phyloP scores from a whole-genome alignment of 768 basidiomycete species.

The Mycena pura region DNA sequence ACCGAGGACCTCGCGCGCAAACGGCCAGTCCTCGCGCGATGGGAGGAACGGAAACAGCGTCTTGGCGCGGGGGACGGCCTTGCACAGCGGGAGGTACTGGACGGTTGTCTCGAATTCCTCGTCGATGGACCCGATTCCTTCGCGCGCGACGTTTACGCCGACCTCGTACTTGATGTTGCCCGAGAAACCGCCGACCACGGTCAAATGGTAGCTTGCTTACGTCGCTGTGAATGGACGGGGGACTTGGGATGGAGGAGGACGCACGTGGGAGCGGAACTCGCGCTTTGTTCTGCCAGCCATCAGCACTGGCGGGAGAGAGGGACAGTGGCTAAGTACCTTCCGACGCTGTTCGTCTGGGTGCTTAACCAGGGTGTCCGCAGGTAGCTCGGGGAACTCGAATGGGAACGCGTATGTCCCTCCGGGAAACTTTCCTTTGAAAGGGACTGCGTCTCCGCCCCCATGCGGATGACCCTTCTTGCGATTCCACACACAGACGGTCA shows the following conservation, averaged over 20 bases:
- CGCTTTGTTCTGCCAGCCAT: slow-evolving; percentile 10
- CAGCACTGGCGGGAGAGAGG: neutral
- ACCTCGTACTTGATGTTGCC: slow-evolving; percentile 15
- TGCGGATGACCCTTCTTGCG: slow-evolving; percentile 19
- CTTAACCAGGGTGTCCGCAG: slow-evolving; percentile 11
- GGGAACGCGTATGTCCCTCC: slow-evolving; percentile 20
- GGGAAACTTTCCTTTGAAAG: slow-evolving; percentile 20
- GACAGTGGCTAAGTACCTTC: neutral
- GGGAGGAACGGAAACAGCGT: slow-evolving; percentile 22
- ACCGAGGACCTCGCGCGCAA: slow-evolving; percentile 13
- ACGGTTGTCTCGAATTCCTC: slow-evolving; percentile 16
- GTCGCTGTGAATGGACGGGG: neutral
- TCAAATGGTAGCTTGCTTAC: slow-evolving; percentile 14
- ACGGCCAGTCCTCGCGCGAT: slow-evolving; percentile 24
- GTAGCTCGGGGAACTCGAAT: slow-evolving; percentile 19
- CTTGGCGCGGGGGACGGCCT: slow-evolving; percentile 3
- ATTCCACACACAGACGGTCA: slow-evolving; percentile 19
- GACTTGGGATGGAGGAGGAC: neutral
- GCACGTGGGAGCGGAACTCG: slow-evolving; percentile 23
- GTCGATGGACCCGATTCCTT: slow-evolving; percentile 17
- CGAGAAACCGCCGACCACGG: neutral
- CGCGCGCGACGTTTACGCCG: slow-evolving; percentile 18
- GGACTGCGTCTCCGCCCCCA: neutral
- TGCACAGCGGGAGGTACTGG: slow-evolving; percentile 21
- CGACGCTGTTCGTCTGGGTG: slow-evolving; percentile 6